Percentiles rank a stretch among this genome's conserved stretches.
Conservation (phyloP, 345 rosid genomes). For the Gossypium anomalum region DNA sequence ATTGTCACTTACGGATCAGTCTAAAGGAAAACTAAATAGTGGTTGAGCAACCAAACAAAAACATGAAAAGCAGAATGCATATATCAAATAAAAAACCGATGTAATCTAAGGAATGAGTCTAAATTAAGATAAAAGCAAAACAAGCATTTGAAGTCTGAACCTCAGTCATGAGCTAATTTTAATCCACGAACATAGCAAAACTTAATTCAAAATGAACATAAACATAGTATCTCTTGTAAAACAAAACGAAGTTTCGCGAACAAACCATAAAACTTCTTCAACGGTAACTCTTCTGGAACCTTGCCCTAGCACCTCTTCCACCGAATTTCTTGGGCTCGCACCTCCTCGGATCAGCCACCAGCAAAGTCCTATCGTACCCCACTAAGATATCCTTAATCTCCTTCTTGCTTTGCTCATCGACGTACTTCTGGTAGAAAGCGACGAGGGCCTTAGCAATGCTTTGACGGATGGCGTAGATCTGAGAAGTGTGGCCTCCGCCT, state of each 20-base stretch:
- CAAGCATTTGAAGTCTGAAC: not conserved
- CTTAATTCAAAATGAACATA: not conserved
- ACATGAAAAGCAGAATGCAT: not conserved
- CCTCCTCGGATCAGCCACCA: conserved; percentile 87
- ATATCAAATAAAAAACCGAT: not conserved
- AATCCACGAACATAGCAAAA: not conserved
- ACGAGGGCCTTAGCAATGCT: conserved; percentile 87
- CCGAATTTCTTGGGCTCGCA: conserved; percentile 99
- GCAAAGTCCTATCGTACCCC: conserved; percentile 79
- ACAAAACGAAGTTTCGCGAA: not conserved
- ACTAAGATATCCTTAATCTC: conserved; percentile 81
- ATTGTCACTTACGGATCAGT: not conserved
- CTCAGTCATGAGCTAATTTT: not conserved
- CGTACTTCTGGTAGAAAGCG: conserved; percentile 79
- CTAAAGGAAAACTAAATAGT: not conserved
- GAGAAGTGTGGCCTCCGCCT: conserved; percentile 70
- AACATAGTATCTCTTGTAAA: conserved; percentile 6
- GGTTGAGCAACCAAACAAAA: not conserved
- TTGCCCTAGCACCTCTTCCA: conserved; percentile 89
- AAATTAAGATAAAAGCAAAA: not conserved
- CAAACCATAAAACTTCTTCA: conserved; percentile 24
- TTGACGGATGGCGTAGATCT: conserved; percentile 90
- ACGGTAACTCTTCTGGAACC: conserved; percentile 97
- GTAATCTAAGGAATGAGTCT: not conserved
- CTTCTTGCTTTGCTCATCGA: conserved; percentile 86